These are phyloP conservation scores for Ustulina deusta DNA, from an alignment of 2,329 filamentous ascomycete species.

Conservation along the genomic window DNA sequence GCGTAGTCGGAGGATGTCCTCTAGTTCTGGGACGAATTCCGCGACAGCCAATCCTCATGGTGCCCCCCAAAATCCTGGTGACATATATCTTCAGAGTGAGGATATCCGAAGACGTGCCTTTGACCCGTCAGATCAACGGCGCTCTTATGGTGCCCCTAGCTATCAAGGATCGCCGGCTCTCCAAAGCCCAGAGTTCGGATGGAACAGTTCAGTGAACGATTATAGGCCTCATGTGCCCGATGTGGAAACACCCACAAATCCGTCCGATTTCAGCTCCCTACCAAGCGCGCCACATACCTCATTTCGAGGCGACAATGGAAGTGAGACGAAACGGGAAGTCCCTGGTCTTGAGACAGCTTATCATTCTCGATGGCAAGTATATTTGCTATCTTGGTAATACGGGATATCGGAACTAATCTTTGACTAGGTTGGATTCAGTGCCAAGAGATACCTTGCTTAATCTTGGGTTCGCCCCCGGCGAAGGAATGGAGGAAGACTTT, in stretches of 20 bases:
- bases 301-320: conserved; percentile 32
- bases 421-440: conserved; percentile 49
- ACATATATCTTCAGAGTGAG: conserved; percentile 52
- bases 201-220: conserved; percentile 43
- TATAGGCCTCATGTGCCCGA: conserved; percentile 35
- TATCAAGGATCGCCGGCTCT: conserved; percentile 37
- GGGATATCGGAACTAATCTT: conserved; percentile 28
- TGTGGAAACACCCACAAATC: conserved; percentile 34
- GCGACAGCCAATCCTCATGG: conserved; percentile 48
- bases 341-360: conserved; percentile 42
- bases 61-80: conserved; percentile 51
- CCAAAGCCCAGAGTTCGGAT: conserved; percentile 39
- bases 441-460: conserved; percentile 51
- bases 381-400: neutral
- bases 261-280: conserved; percentile 33
- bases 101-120: conserved; percentile 48
- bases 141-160: conserved; percentile 36
- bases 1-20: conserved; percentile 41
- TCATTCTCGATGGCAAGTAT: conserved; percentile 49
- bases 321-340: conserved; percentile 26
- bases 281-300: conserved; percentile 34
- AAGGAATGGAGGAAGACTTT: conserved; percentile 51
- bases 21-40: conserved; percentile 40
- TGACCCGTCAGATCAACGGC: conserved; percentile 38
- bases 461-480: conserved; percentile 51